Percentiles rank a stretch among this genome's conserved stretches.
Conservation (phyloP, 805 yeast genomes). For the Ogataea pini region DNA sequence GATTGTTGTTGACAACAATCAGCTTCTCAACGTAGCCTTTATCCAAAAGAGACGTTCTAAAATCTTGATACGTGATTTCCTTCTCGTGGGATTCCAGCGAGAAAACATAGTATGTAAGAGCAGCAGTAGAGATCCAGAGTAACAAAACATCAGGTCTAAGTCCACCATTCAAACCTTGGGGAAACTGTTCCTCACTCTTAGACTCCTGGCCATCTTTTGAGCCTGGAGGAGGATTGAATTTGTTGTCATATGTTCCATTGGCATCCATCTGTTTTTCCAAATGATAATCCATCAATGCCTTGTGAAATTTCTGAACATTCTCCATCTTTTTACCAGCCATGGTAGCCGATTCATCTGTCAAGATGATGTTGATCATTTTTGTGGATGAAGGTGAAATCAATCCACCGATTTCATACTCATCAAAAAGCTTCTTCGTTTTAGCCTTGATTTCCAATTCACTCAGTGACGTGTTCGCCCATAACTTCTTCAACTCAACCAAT, state of each 20-base stretch:
- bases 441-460: constrained; percentile 19
- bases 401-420: constrained; percentile 35
- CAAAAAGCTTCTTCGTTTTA: constrained; percentile 24
- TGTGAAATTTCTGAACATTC: constrained; percentile 34
- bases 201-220: constrained; percentile 3
- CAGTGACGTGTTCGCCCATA: constrained; percentile 29
- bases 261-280: constrained; percentile 29
- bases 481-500: constrained; percentile 25
- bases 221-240: constrained; percentile 25
- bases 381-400: constrained; percentile 32
- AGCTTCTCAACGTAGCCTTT: constrained; percentile 76
- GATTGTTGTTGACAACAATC: constrained; percentile 68
- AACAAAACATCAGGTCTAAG: constrained; percentile 23
- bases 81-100: constrained; percentile 26
- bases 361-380: constrained; percentile 29
- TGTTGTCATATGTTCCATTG: constrained; percentile 24
- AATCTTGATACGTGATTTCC: constrained; percentile 62
- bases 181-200: constrained; percentile 7
- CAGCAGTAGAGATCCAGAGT: constrained; percentile 24
- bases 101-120: constrained; percentile 21
- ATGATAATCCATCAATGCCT: constrained; percentile 33
- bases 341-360: constrained; percentile 26
- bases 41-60: constrained; percentile 74
- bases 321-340: constrained; percentile 33
- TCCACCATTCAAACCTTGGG: constrained; percentile 14